Evolutionary conservation across 192 early-diverging fungal genomes (phyloP).

Genomic region (Endogone sp.): DNA sequence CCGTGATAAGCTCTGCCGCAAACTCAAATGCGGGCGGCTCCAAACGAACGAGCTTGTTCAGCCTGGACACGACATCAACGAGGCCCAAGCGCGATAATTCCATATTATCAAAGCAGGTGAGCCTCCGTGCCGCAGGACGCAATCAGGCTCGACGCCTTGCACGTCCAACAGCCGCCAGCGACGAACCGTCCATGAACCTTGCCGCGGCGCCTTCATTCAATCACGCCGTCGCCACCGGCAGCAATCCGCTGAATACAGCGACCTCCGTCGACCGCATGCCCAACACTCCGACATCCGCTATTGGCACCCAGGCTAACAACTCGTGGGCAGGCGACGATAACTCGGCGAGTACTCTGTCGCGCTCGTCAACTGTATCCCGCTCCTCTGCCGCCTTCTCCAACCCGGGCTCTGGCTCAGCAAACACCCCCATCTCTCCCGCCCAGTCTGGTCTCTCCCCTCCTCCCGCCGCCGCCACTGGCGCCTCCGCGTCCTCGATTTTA

Average conservation of each 20-base stretch:
- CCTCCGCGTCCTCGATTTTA: neutral
- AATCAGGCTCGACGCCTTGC: too few species aligned
- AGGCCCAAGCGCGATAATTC: slow-evolving; percentile 11
- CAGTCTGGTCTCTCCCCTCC: too few species aligned
- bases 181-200: too few species aligned
- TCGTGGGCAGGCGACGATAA: neutral
- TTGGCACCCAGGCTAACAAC: neutral
- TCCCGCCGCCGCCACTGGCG: too few species aligned
- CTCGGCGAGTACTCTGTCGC: neutral
- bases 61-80: slow-evolving; percentile 24
- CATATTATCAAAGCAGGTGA: neutral
- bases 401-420: neutral
- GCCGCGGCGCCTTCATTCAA: too few species aligned
- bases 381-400: neutral
- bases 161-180: too few species aligned
- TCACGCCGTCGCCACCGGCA: too few species aligned
- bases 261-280: neutral
- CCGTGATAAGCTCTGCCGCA: neutral
- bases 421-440: neutral
- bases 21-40: neutral
- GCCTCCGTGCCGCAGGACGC: neutral
- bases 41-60: slow-evolving; percentile 27
- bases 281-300: neutral
- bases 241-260: too few species aligned
- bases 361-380: neutral